phyloP scores from a whole-genome alignment of 2,329 filamentous ascomycete genomes.

The Diplodia seriata region DNA sequence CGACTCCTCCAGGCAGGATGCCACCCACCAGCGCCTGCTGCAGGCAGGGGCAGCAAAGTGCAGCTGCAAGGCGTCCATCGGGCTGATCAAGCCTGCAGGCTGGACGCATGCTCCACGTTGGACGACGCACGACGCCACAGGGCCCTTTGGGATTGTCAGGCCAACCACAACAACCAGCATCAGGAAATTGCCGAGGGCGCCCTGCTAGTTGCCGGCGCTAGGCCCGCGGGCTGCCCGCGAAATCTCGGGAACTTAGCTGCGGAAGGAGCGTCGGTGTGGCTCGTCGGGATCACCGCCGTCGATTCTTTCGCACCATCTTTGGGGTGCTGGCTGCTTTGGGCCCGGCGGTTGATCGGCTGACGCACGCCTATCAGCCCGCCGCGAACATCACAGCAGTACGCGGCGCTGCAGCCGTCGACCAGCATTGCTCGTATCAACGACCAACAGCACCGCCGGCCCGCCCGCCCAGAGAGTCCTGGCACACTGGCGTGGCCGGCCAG shows the following conservation, averaged over 20 bases:
- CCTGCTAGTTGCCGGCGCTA: constrained; percentile 7
- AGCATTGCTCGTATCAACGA: constrained; percentile 13
- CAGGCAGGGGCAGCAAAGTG: not conserved
- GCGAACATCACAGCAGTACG: not conserved
- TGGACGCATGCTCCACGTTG: constrained; percentile 6
- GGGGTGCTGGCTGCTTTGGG: not conserved
- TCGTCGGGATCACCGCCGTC: constrained; percentile 6
- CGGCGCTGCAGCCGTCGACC: constrained; percentile 8
- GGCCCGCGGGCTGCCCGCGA: not conserved
- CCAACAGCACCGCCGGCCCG: constrained; percentile 24
- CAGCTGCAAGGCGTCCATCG: not conserved
- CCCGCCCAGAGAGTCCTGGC: not conserved
- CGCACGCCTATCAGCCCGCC: constrained; percentile 9
- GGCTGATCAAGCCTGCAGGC: not conserved
- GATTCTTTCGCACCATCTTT: constrained; percentile 8
- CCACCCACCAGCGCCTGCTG: too few species aligned
- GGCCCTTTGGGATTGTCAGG: not conserved
- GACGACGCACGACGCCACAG: constrained; percentile 6
- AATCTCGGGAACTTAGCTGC: constrained; percentile 15
- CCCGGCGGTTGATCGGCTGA: not conserved
- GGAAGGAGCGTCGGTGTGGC: constrained; percentile 12
- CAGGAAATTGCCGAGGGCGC: constrained; percentile 13
- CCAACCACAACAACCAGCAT: not conserved
- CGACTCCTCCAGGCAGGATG: not conserved
- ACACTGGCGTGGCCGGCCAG: not conserved